phyloP scores from a whole-genome alignment of 371 early-diverging fungal genomes.

The Mucor ambiguus region DNA sequence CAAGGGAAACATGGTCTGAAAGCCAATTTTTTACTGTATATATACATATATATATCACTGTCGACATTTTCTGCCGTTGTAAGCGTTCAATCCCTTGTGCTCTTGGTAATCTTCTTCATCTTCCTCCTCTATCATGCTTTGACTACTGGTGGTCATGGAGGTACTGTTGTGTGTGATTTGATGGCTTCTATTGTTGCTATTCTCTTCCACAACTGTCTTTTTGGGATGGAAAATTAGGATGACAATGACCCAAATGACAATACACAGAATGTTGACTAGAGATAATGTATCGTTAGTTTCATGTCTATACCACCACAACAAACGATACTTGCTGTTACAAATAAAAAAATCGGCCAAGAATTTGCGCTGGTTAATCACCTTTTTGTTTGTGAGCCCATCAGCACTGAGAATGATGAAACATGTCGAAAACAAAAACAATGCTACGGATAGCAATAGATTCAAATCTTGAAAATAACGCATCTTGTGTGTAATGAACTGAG shows the following conservation, averaged over 20 bases:
- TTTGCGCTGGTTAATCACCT: constrained; percentile 36
- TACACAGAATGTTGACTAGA: constrained; percentile 39
- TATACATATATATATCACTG: not conserved
- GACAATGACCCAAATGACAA: constrained; percentile 41
- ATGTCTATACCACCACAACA: not conserved
- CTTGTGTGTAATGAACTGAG: constrained; percentile 35
- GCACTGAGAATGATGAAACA: constrained; percentile 43
- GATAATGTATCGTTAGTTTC: not conserved
- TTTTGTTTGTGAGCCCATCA: constrained; percentile 41
- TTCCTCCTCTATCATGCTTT: not conserved
- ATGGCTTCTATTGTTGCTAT: not conserved
- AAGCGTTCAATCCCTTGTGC: not conserved
- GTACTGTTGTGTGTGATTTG: not conserved
- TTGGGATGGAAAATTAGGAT: constrained; percentile 50
- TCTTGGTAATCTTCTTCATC: not conserved
- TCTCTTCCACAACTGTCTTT: constrained; percentile 7
- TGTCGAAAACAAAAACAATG: constrained; percentile 31
- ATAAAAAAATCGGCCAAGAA: constrained; percentile 50
- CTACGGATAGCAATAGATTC: constrained; percentile 39
- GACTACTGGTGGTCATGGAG: not conserved
- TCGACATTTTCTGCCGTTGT: not conserved
- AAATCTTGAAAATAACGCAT: constrained; percentile 52
- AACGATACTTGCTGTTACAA: constrained; percentile 41
- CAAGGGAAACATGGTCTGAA: not conserved
- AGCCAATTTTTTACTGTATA: not conserved